Evolutionary conservation across 2,329 filamentous ascomycete genomes (phyloP), one percentile per base, ranked within the genome.

Genomic region (Gnomoniopsis smithogilvyi): DNA sequence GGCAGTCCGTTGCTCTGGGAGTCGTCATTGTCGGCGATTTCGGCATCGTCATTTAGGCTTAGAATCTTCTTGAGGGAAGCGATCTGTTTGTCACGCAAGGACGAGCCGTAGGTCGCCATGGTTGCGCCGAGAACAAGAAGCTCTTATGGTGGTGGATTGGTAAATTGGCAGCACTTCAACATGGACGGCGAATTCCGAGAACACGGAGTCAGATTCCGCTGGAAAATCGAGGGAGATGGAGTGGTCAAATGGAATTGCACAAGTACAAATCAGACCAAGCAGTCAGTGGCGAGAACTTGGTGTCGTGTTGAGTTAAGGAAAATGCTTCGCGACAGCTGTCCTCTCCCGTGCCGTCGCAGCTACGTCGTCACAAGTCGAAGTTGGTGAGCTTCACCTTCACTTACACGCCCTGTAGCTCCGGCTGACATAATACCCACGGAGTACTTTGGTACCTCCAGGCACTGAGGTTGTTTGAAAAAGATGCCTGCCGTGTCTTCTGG

Each of bases 61-160:
- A 99, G 85, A 69, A 99, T 92, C 76, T 92, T 94, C 79, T 96
- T 92, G 69, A 99, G 92, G 19, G 94, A 94, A 52, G 89, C 93
- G 96, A 81, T 79, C 67, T 81, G 79, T 69, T 77, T 78, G 71
- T 81, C 79, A 67, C 79, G 75, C 66, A 82, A 67, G 46, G 78
- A 78, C 63, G 71, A 76, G 55, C 73, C 76, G 60, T 75, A 78
- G 64, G 76, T 70, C 64, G 78, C 74, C 79, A 81, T 81, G 65
- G 52, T 72, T 26, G 54, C 38, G 49, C 36, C 24, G 63, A 63
- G 57, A 53, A 46, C 58, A 46, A 47, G 46, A 48, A 51, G 58
- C 38, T 58, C 26, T 51, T 48, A 36, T 14, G 62, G 33, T 33
- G 53, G 26, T 52, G 36, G 45, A 26, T 38, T 58, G 36, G 51